phyloP scores from a whole-genome alignment of 371 early-diverging fungal species.

The Catenaria anguillulae region DNA sequence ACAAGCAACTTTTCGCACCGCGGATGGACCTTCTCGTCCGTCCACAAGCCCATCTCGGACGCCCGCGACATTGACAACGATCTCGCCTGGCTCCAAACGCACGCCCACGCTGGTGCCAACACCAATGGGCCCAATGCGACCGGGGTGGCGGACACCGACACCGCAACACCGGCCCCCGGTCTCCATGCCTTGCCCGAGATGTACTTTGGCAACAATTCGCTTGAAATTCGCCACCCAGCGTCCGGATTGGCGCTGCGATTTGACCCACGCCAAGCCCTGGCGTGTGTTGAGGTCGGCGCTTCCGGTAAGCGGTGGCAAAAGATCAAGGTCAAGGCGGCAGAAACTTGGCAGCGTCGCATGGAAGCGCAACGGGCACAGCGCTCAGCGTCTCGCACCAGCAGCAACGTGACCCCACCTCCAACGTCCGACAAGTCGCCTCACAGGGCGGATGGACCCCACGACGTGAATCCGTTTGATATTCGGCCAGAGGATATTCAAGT shows the following conservation, averaged over 20 bases:
- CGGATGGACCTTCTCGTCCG: conserved; percentile 49
- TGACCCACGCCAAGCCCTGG: conserved; percentile 58
- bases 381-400: too few species aligned
- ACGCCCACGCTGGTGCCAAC: background rate
- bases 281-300: conserved; percentile 32
- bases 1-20: background rate
- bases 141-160: background rate
- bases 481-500: conserved; percentile 47
- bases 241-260: conserved; percentile 36
- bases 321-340: background rate
- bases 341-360: background rate
- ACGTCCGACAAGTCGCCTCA: too few species aligned
- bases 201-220: conserved; percentile 77
- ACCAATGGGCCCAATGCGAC: background rate
- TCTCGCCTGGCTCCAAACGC: too few species aligned
- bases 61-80: conserved; percentile 45
- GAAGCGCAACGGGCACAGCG: background rate
- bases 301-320: background rate
- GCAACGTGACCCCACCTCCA: too few species aligned
- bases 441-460: too few species aligned
- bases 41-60: conserved; percentile 52
- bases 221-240: conserved; percentile 27
- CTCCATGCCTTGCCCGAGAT: conserved; percentile 79
- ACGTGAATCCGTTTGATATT: background rate
- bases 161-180: conserved; percentile 16